Base-by-base conservation (phyloP, 805 yeast genomes). In the Babjeviella inositovora region DNA sequence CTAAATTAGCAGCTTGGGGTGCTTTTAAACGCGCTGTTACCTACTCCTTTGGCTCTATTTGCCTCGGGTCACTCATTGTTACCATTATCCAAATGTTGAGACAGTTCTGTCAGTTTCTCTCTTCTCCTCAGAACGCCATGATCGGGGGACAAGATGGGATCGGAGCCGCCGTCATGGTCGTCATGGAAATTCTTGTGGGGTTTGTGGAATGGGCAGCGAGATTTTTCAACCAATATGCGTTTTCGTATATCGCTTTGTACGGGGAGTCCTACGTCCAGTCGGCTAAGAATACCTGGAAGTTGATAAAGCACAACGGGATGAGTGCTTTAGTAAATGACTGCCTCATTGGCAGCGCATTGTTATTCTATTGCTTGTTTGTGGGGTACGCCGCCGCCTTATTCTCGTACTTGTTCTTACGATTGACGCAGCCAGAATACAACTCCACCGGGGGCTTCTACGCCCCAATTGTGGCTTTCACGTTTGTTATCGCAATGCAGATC, bases 151-250 rank as follows among this genome's bases (percentile, higher is more conserved):
- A 61, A 24, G 54, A 57, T 31, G 61, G 65, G 19, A 40, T 58
- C 12, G 55, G 65, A 38, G 64, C 64, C 7, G 68, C 65, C 8
- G 52, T 71, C 32, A 55, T 64, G 3, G 53, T 60, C 26, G 44
- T 71, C 19, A 38, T 76, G 17, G 72, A 74, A 27, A 58, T 73
- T 39, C 38, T 77, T 14, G 45, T 81, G 20, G 62, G 72, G 5
- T 47, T 77, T 11, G 37, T 85, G 13, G 80, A 80, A 33, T 80
- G 94, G 90, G 31, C 75, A 23, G 76, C 79, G 12, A 61, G 71
- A 29, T 84, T 80, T 57, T 84, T 85, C 55, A 82, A 85, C 50
- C 87, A 77, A 42, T 85, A 81, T 41, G 93, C 95, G 5, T 80
- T 77, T 43, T 73, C 90, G 14, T 81, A 73, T 39, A 58, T 85